Percentiles rank a stretch among this genome's conserved stretches.
Evolutionary conservation across 148 eudicot genomes (phyloP).

Genomic region (Cornus suecica): DNA sequence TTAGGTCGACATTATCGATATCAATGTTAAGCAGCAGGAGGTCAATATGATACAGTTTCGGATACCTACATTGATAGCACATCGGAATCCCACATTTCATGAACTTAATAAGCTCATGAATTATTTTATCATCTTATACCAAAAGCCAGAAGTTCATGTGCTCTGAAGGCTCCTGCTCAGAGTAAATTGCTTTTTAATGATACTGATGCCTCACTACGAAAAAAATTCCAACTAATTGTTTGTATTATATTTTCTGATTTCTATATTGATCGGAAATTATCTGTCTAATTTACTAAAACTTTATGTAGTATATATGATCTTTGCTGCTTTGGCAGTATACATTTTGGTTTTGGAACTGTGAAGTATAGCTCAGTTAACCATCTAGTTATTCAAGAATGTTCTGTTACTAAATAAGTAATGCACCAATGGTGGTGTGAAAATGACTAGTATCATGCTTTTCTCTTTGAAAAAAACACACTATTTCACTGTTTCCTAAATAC

Average conservation of each 20-base stretch:
- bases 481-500: not conserved
- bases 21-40: not conserved
- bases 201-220: not conserved
- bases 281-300: not conserved
- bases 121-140: too few species aligned
- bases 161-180: not conserved
- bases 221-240: not conserved
- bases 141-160: not conserved
- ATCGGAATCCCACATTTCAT: not conserved
- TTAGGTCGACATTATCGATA: not conserved
- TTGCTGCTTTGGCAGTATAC: not conserved
- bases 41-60: not conserved
- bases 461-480: not conserved
- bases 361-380: not conserved
- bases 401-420: not conserved
- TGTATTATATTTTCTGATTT: not conserved
- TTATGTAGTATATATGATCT: not conserved
- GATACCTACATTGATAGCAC: not conserved
- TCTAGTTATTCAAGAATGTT: too few species aligned
- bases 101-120: too few species aligned
- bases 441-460: not conserved
- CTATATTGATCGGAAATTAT: not conserved
- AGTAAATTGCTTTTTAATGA: too few species aligned
- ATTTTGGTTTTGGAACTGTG: not conserved
- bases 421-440: not conserved